These are phyloP conservation scores for Leccinum fibrillosum DNA, from an alignment of 768 basidiomycete genomes.

Conservation along the genomic window DNA sequence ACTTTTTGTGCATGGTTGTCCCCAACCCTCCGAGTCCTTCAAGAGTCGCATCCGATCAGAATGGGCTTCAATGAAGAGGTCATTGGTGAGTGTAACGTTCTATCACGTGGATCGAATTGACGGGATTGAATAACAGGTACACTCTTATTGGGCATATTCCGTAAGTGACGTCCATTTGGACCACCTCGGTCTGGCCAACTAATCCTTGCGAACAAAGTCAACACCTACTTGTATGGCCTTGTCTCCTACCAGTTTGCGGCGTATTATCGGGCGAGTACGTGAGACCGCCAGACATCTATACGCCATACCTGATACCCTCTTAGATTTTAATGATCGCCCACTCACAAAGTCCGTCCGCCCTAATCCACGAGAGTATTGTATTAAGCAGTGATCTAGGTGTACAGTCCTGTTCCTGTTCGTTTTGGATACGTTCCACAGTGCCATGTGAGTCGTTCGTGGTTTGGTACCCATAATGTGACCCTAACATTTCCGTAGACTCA, in stretches of 20 bases:
- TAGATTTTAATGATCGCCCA: slow-evolving; percentile 18
- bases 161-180: background rate
- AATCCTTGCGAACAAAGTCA: slow-evolving; percentile 11
- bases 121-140: background rate
- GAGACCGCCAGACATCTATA: background rate
- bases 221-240: slow-evolving; percentile 38
- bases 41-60: background rate
- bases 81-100: background rate
- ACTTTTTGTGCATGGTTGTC: no score
- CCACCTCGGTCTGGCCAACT: background rate
- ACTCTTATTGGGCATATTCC: background rate
- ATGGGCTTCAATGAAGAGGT: background rate
- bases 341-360: slow-evolving; percentile 1
- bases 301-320: background rate
- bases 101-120: background rate
- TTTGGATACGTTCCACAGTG: slow-evolving; percentile 19
- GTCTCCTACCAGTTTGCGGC: slow-evolving; percentile 42
- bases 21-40: background rate
- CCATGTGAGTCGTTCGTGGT: slow-evolving; percentile 2
- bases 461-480: background rate
- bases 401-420: slow-evolving; percentile 19
- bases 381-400: slow-evolving; percentile 2
- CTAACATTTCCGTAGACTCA: background rate
- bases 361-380: background rate
- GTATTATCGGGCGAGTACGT: slow-evolving; percentile 30